These are phyloP conservation scores for Rubroshorea leprosula DNA, from an alignment of 345 rosid species.

Conservation along the genomic window DNA sequence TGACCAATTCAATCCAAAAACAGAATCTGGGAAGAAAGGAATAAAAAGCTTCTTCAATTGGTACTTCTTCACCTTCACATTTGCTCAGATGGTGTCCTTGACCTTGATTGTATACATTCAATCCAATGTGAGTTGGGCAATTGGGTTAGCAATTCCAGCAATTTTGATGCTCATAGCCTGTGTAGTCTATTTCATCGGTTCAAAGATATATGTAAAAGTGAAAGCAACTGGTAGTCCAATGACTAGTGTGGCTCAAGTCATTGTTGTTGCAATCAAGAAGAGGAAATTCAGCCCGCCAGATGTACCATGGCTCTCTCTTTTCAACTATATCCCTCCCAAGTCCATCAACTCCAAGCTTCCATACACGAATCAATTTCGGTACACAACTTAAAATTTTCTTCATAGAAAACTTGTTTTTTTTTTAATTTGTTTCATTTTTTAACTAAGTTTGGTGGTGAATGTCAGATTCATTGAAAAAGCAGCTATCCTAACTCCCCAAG, in stretches of 20 bases:
- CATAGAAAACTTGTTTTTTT: neutral
- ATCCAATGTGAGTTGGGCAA: slow-evolving; percentile 71
- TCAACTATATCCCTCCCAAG: slow-evolving; percentile 24
- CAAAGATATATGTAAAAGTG: slow-evolving; percentile 65
- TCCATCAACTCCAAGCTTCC: slow-evolving; percentile 38
- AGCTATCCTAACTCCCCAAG: slow-evolving; percentile 37
- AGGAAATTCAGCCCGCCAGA: slow-evolving; percentile 38
- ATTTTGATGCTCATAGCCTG: slow-evolving; percentile 58
- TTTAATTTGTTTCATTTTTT: neutral
- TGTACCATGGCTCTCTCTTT: slow-evolving; percentile 34
- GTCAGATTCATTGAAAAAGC: slow-evolving; percentile 53
- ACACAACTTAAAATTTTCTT: too few relatives aligned
- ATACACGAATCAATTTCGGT: slow-evolving; percentile 46
- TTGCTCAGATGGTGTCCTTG: slow-evolving; percentile 63
- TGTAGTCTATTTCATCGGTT: slow-evolving; percentile 45
- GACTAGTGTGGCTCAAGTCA: slow-evolving; percentile 49
- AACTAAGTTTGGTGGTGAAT: neutral
- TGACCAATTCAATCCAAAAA: slow-evolving; percentile 68
- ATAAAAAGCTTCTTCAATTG: slow-evolving; percentile 80
- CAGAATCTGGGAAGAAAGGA: slow-evolving; percentile 68
- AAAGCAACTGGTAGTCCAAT: slow-evolving; percentile 73
- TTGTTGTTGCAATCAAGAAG: slow-evolving; percentile 52
- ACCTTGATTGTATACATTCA: slow-evolving; percentile 68
- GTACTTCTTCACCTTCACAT: slow-evolving; percentile 79
- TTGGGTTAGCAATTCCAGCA: slow-evolving; percentile 68